Evolutionary conservation across 1,284 basidiomycete species (phyloP), one percentile per base, ranked within the genome.

Genomic region (Pseudozyma sp.): DNA sequence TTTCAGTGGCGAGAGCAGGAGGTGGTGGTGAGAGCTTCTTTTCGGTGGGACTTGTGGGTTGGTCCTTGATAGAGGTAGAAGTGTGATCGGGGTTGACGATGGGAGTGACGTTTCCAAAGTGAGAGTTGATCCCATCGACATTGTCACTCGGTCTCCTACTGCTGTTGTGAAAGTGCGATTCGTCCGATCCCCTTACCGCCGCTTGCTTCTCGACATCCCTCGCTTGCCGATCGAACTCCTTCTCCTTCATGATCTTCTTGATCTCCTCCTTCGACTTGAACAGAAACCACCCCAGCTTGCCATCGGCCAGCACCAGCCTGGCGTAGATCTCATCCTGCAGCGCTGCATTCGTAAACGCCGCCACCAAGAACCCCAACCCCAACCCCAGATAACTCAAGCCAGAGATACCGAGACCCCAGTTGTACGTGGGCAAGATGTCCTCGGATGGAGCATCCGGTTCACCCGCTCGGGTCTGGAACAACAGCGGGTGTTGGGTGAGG

Each of bases 311-410:
- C 0, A 75, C 71, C 44, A 81, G 34, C 10, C 77, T 39, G 5
- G 65, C 80, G 75, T 87, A 87, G 54, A 87, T 87, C 42, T 80
- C 69, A 58, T 87, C 86, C 55, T 87, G 86, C 29, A 72, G 55
- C 7, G 79, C 69, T 0, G 84, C 84, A 16, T 87, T 87, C 3
- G 82, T 81, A 4, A 81, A 60, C 0, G 85, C 86, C 0, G 85
- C 77, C 0, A 77, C 76, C 7, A 84, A 45, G 54, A 87, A 87
- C 0, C 87, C 87, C 16, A 86, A 50, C 4, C 86, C 86, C 11
- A 87, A 64, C 1, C 86, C 85, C 14, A 86, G 24, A 50, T 87
- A 87, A 6, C 85, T 77, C 1, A 87, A 68, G 0, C 86, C 84
- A 0, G 85, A 56, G 0, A 84, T 83, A 2, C 78, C 80, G n/a